A percentile compares a stretch with the other conserved stretches of the same genome.
phyloP scores from a whole-genome alignment of 2,329 filamentous ascomycete species.

The Chrysoporthe deuterocubensis region DNA sequence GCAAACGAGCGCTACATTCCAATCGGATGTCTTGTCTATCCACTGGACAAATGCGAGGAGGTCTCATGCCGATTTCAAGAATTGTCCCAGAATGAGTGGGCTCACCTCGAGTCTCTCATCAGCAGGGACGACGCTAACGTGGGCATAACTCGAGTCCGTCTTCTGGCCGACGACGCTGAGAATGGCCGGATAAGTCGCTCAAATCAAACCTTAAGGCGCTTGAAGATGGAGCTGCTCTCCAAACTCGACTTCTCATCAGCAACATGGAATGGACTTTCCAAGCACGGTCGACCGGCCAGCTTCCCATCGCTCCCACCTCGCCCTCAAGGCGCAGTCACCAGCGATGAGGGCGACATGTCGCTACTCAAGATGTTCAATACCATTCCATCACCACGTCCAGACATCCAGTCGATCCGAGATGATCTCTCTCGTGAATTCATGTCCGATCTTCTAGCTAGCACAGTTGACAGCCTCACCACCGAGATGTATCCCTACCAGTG shows the following conservation, averaged over 20 bases:
- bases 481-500: slow-evolving; percentile 78
- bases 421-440: slow-evolving; percentile 57
- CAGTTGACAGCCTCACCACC: slow-evolving; percentile 63
- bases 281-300: not conserved
- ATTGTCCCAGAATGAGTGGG: slow-evolving; percentile 47
- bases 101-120: slow-evolving; percentile 46
- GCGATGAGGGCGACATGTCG: slow-evolving; percentile 49
- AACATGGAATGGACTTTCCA: slow-evolving; percentile 58
- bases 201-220: slow-evolving; percentile 47
- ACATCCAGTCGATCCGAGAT: slow-evolving; percentile 52
- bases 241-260: slow-evolving; percentile 58
- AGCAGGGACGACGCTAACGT: slow-evolving; percentile 28
- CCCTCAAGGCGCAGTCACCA: slow-evolving; percentile 39
- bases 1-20: slow-evolving; percentile 41
- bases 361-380: slow-evolving; percentile 75
- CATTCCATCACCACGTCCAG: slow-evolving; percentile 69
- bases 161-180: slow-evolving; percentile 69
- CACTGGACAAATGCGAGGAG: slow-evolving; percentile 25
- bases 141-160: slow-evolving; percentile 57
- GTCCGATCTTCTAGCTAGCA: slow-evolving; percentile 56
- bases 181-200: slow-evolving; percentile 56
- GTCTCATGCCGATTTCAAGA: slow-evolving; percentile 14
- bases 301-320: slow-evolving; percentile 34
- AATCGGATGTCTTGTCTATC: slow-evolving; percentile 44
- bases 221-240: slow-evolving; percentile 53